These are phyloP conservation scores for Vitis rupestris DNA, from an alignment of 164 flowering plant species.

Conservation along the genomic window DNA sequence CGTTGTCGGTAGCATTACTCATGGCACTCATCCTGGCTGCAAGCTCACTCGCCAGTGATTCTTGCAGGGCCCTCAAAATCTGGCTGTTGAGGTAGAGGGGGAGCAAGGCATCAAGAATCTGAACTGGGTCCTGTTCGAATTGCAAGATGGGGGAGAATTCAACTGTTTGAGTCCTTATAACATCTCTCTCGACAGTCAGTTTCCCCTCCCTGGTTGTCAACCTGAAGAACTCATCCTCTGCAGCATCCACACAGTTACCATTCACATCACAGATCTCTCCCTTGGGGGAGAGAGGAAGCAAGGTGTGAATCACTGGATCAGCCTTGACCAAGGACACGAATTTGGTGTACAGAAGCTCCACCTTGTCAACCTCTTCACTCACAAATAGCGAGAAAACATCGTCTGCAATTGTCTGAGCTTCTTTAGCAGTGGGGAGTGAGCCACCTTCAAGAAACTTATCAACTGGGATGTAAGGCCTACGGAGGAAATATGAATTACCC, in stretches of 20 bases:
- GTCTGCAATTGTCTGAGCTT: slow-evolving; percentile 86
- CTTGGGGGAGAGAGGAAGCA: slow-evolving; percentile 71
- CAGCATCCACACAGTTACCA: slow-evolving; percentile 70
- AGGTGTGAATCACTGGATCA: slow-evolving; percentile 70
- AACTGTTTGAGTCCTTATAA: slow-evolving; percentile 20
- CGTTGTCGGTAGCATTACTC: slow-evolving; percentile 69
- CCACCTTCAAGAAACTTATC: slow-evolving; percentile 59
- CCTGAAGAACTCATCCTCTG: slow-evolving; percentile 81
- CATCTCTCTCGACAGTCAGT: slow-evolving; percentile 66
- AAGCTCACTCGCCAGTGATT: slow-evolving; percentile 86
- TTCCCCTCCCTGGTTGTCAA: slow-evolving; percentile 81
- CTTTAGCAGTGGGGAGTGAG: slow-evolving; percentile 71
- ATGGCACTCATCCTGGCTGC: slow-evolving; percentile 90
- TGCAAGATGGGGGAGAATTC: slow-evolving; percentile 55
- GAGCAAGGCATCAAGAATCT: slow-evolving; percentile 89
- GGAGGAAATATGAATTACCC: slow-evolving; percentile 67
- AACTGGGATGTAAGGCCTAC: slow-evolving; percentile 45
- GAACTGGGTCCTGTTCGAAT: slow-evolving; percentile 95
- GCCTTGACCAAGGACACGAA: slow-evolving; percentile 77
- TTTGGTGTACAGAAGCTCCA: slow-evolving; percentile 80
- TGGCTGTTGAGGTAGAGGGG: slow-evolving; percentile 88
- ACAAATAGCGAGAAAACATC: slow-evolving; percentile 74
- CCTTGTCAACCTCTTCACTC: slow-evolving; percentile 87
- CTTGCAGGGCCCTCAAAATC: slow-evolving; percentile 85
- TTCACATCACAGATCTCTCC: slow-evolving; percentile 67